These are phyloP conservation scores for Pyrrhoderma noxium DNA, from an alignment of 1,284 basidiomycete genomes.

Conservation along the genomic window DNA sequence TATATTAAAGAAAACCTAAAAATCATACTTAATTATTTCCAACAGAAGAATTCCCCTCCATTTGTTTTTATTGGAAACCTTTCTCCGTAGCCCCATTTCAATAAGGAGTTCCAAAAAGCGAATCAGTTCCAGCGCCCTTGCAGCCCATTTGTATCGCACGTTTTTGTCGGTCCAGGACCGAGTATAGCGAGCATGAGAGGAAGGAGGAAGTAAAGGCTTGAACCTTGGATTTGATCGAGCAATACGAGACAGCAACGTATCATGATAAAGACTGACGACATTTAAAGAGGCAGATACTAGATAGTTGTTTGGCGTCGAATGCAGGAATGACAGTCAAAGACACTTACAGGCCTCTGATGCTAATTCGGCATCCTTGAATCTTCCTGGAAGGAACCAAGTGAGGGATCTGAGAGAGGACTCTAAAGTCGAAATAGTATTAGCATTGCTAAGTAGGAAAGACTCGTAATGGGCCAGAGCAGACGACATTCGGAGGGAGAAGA, in stretches of 20 bases:
- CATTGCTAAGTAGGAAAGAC: conserved; percentile 74
- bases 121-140: conserved; percentile 65
- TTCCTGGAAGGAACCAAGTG: conserved; percentile 91
- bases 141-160: conserved; percentile 64
- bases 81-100: conserved; percentile 80
- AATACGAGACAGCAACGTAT: conserved; percentile 68
- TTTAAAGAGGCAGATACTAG: conserved; percentile 69
- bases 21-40: conserved; percentile 70
- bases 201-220: conserved; percentile 61
- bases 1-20: background rate
- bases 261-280: conserved; percentile 79
- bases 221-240: conserved; percentile 55
- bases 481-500: conserved; percentile 25
- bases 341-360: conserved; percentile 75
- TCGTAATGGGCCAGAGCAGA: conserved; percentile 62
- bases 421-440: conserved; percentile 77
- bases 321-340: conserved; percentile 14
- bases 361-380: conserved; percentile 95
- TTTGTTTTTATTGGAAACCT: conserved; percentile 48
- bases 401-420: conserved; percentile 85
- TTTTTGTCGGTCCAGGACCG: conserved; percentile 72
- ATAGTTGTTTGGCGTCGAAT: conserved; percentile 3
- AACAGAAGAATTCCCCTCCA: conserved; percentile 72
- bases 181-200: conserved; percentile 73
- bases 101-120: conserved; percentile 74